Base-by-base conservation (phyloP, 345 rosid species). In the Arabis alpina region DNA sequence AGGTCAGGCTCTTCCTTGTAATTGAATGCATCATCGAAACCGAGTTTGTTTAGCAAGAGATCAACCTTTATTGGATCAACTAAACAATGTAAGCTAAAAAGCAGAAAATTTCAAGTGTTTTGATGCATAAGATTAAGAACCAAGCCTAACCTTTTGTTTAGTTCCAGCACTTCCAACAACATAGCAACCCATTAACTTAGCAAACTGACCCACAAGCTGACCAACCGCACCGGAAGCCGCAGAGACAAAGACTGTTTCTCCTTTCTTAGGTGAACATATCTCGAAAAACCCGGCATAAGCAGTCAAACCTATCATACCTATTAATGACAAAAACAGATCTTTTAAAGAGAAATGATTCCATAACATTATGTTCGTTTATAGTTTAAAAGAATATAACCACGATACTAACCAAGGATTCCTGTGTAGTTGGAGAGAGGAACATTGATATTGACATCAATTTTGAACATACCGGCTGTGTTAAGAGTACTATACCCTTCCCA, bases 131-230 rank as follows among this genome's bases (percentile, higher is more conserved):
- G 4, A 16, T 44, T 47, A n/a, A 34, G 16, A 47, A 23, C 12
- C 2, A 4, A 5, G 30, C 24, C 37, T 48, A 0, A 79, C 86
- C 81, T 82, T 85, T 47, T 79, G 62, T 62, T 79, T 66, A 70
- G 69, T 81, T 45, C 87, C 82, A 9, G 82, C 84, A 59, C 89
- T 83, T 41, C 82, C 88, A 44, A 86, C 87, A 39, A 84, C 87
- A 63, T 81, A 81, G 68, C 88, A 86, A 19, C 82, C 88, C 51
- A 50, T 30, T 19, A 78, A 58, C 69, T 86, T 84, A 2, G 87
- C 88, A 41, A 86, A 75, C 45, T 86, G 87, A 2, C 91, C 91
- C 12, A 86, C 87, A 10, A 84, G 84, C 76, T 84, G 87, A 41
- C 87, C 87, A 24, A 83, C 81, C 1, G 86, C 92, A 12, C 92